phyloP scores from a whole-genome alignment of 768 basidiomycete species.

The Naganishia kalamii region DNA sequence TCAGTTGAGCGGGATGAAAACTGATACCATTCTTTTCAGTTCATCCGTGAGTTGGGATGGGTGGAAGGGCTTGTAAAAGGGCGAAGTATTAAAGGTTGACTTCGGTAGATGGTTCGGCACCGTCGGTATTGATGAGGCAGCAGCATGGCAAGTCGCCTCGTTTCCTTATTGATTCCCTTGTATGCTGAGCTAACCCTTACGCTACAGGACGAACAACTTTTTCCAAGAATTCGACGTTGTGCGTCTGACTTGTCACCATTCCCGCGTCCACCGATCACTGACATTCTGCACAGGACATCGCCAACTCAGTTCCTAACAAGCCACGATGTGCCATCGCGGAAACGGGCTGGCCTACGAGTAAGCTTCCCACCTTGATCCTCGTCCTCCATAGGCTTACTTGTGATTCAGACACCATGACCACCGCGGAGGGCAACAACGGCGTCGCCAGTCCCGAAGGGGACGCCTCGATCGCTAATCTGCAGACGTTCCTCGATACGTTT shows the following conservation, averaged over 20 bases:
- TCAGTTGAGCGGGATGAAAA: neutral
- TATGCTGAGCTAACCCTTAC: neutral
- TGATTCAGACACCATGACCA: neutral
- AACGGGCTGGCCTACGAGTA: conserved; percentile 55
- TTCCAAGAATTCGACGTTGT: conserved; percentile 64
- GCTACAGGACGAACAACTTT: conserved; percentile 62
- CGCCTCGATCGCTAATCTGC: conserved; percentile 46
- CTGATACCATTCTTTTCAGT: neutral
- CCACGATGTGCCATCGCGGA: conserved; percentile 88
- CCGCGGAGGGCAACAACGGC: conserved; percentile 54
- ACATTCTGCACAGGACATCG: conserved; percentile 40
- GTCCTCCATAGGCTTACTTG: neutral
- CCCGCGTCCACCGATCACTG: neutral
- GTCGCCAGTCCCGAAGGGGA: conserved; percentile 58
- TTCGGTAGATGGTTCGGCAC: conserved; percentile 69
- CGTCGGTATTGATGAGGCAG: conserved; percentile 59
- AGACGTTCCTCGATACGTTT: conserved; percentile 78
- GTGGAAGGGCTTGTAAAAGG: neutral
- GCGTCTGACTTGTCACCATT: neutral
- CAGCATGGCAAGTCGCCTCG: conserved; percentile 52
- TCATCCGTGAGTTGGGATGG: conserved; percentile 14
- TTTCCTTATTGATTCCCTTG: neutral
- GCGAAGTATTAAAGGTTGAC: neutral
- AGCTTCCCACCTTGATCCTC: neutral
- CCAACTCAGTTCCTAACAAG: conserved; percentile 58